Base-by-base conservation (phyloP, 179 eudicot species). In the Vitellaria paradoxa region DNA sequence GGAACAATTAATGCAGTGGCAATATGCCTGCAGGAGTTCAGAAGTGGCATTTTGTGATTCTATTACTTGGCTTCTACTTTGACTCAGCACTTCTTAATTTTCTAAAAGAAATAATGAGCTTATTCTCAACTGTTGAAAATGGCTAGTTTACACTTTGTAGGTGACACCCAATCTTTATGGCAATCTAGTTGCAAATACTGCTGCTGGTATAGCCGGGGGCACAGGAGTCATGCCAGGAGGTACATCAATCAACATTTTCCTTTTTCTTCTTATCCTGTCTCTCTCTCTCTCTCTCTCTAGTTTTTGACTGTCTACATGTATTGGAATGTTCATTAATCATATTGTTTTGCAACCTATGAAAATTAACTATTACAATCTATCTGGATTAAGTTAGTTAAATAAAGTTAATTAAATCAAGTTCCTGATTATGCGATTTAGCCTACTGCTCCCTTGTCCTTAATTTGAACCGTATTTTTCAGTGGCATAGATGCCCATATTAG, bases 171-270 rank as follows among this genome's bases (percentile, higher is more conserved):
- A 96, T 82, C 89, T 96, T 5, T 96, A 96, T 78, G 99, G 98
- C 71, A 93, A 96, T 81, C 84, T 96, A 20, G 97, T 95, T 50
- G 87, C 99, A 17, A 95, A 95, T 84, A 95, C 95, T 52, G 99
- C 99, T 83, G 99, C 99, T 77, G 99, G 99, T 82, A 91, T 95
- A 68, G 98, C 98, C 70, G 99, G 99, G 50, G 99, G 99, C 74
- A 95, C 99, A 40, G 98, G 98, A 56, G 91, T 95, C 81, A 95
- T 95, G 98, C 99, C 99, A 52, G 99, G 99, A 77, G 98, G 99
- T 95, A 91, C 57, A 56, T 67, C 56, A 67, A 23, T 67, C 71
- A 52, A 62, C 70, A 23, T 15, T 63, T 63, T 23, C 0, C 8
- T 18, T 46, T 15, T 46, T 15, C 21, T 10, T 6, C 20, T 61